Conservation (phyloP, 2,329 filamentous ascomycete genomes). For the Talaromyces sp. region DNA sequence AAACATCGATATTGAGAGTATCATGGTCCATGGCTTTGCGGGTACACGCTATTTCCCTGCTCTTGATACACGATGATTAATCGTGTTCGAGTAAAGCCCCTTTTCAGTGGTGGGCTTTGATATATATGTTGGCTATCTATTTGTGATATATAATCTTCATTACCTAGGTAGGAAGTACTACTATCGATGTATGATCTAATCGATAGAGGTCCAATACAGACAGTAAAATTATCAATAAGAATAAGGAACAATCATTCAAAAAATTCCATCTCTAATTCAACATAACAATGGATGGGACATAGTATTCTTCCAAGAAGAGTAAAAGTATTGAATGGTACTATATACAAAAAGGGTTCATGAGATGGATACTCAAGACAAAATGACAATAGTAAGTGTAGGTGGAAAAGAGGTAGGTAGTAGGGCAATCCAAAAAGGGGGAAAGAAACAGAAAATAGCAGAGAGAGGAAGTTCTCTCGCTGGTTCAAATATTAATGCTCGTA, state of each 20-base stretch:
- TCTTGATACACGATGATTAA: slow-evolving; percentile 57
- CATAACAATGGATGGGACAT: not conserved
- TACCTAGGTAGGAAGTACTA: not conserved
- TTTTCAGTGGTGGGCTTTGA: not conserved
- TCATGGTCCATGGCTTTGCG: slow-evolving; percentile 79
- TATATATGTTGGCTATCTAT: not conserved
- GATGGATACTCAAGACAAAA: not conserved
- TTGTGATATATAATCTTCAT: not conserved
- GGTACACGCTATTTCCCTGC: slow-evolving; percentile 82
- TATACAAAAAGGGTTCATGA: slow-evolving; percentile 7
- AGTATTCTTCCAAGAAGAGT: not conserved
- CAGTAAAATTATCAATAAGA: not conserved
- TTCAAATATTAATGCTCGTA: slow-evolving; percentile 29
- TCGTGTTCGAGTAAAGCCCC: not conserved
- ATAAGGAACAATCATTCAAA: not conserved
- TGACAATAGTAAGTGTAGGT: slow-evolving; percentile 1
- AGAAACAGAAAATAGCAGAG: not conserved
- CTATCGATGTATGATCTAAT: not conserved
- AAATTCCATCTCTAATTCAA: not conserved
- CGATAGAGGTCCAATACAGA: not conserved
- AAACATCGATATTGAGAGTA: slow-evolving; percentile 88
- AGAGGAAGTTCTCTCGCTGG: slow-evolving; percentile 20
- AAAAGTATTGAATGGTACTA: slow-evolving; percentile 11
- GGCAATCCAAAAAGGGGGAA: not conserved
- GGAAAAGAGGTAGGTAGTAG: not conserved